A percentile compares a stretch with the other conserved stretches of the same genome.
These are phyloP conservation scores for Pyrenochaeta sp. DNA, from an alignment of 2,329 filamentous ascomycete species.

Conservation along the genomic window DNA sequence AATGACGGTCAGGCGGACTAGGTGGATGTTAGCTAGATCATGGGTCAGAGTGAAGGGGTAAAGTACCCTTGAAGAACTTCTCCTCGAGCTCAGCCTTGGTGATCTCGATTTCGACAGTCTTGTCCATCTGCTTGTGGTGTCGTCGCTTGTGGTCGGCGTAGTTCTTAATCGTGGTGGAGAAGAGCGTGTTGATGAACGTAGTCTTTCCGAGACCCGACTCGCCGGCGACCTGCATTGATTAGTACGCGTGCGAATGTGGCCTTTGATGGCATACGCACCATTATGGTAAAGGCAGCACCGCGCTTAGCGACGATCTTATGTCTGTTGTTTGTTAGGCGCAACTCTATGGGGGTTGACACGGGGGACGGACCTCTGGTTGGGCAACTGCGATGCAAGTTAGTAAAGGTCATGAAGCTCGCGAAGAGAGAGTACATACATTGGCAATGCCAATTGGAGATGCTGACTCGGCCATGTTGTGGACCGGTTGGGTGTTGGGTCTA, in stretches of 20 bases:
- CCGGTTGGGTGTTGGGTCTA: constrained; percentile 24
- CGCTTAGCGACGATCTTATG: constrained; percentile 80
- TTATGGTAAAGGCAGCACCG: constrained; percentile 98
- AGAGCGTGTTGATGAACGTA: constrained; percentile 99
- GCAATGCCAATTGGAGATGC: constrained; percentile 75
- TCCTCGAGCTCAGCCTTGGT: constrained; percentile 99
- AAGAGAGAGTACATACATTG: constrained; percentile 63
- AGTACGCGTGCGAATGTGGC: constrained; percentile 19
- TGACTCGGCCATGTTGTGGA: constrained; percentile 66
- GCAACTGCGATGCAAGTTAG: constrained; percentile 61
- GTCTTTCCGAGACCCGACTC: constrained; percentile 99
- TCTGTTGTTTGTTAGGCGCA: constrained; percentile 53
- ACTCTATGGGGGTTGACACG: constrained; percentile 19
- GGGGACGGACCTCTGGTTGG: constrained; percentile 69
- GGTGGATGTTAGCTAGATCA: constrained; percentile 22
- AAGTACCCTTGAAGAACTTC: constrained; percentile 99
- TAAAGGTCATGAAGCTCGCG: constrained; percentile 8
- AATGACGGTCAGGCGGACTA: constrained; percentile 97
- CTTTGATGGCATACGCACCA: constrained; percentile 68
- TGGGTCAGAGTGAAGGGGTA: background rate
- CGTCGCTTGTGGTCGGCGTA: constrained; percentile 99
- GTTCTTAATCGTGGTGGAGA: constrained; percentile 99
- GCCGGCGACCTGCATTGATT: constrained; percentile 79
- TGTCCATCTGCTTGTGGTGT: constrained; percentile 99
- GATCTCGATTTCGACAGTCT: constrained; percentile 99